Base-by-base conservation (phyloP, 148 eudicot genomes). In the Dysphania ambrosioides region DNA sequence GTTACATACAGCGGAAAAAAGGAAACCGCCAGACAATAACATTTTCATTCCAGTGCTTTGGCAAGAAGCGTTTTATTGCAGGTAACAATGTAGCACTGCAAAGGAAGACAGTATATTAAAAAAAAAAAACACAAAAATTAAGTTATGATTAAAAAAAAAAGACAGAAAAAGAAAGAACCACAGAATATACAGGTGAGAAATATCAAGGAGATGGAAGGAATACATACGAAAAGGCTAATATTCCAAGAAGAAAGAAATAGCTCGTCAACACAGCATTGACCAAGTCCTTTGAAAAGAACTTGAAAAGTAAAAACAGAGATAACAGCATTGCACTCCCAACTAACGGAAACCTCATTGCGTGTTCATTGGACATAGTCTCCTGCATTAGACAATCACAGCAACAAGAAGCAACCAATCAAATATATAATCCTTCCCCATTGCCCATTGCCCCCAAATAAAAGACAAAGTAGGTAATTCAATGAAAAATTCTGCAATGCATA, bases 331-430 rank as follows among this genome's bases (percentile, higher is more conserved):
- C 98, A 81, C 97, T 95, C 66, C 97, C 98, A 72, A 95, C 96
- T 78, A 95, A 87, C 31, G 98, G 98, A 68, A 95, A 95, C 32
- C 98, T 86, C 98, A 95, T 90, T 23, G 98, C 98, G 74, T 95
- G 98, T 79, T 92, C 96, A 32, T 89, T 95, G 76, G 98, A 92
- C 98, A 95, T 95, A 8, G 97, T 90, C 82, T 95, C 98, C 98
- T 95, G 90, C 82, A 87, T 68, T 2, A 15, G 21, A 53, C 36
- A 78, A 32, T 15, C 30, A 34, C 18, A 71, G 16, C 31, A n/a
- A n/a, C n/a, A n/a, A n/a, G n/a, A n/a, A n/a, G n/a, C n/a, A n/a
- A n/a, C n/a, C n/a, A n/a, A n/a, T n/a, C n/a, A n/a, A n/a, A n/a
- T n/a, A n/a, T 38, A 66, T 16, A 7, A 60, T 9, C 49, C 26